phyloP scores from a whole-genome alignment of 1,139 yeast genomes.

The Sugiyamaella grinbergsii region DNA sequence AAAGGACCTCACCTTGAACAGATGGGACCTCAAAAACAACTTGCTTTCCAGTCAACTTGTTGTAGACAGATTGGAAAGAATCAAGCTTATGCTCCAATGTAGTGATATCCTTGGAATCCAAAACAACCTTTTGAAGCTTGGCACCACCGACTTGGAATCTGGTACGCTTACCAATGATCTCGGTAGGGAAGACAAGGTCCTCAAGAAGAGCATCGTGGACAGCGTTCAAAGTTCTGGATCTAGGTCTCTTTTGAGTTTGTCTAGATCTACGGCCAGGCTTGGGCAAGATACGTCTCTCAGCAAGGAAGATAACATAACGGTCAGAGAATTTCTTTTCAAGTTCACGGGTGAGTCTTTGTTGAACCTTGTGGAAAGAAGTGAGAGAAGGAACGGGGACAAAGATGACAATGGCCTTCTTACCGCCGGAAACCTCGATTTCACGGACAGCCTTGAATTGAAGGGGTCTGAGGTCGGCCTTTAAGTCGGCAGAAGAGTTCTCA shows the following conservation, averaged over 20 bases:
- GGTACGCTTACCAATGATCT: conserved; percentile 98
- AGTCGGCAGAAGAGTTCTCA: conserved; percentile 90
- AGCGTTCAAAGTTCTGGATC: conserved; percentile 98
- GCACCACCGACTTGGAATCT: conserved; percentile 99
- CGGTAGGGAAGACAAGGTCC: conserved; percentile 99
- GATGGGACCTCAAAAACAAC: conserved; percentile 96
- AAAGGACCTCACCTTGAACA: conserved; percentile 61
- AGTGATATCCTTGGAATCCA: conserved; percentile 97
- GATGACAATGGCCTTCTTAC: conserved; percentile 98
- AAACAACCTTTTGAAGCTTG: conserved; percentile 97
- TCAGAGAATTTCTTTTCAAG: conserved; percentile 99
- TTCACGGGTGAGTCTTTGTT: conserved; percentile 92
- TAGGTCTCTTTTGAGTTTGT: conserved; percentile 98
- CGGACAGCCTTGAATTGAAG: conserved; percentile 98
- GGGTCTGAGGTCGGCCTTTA: conserved; percentile 97
- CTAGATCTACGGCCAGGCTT: conserved; percentile 78
- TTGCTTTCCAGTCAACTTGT: conserved; percentile 99
- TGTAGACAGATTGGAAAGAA: conserved; percentile 98
- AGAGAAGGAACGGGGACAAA: conserved; percentile 98
- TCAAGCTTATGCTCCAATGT: conserved; percentile 99
- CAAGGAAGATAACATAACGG: conserved; percentile 98
- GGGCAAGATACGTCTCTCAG: conserved; percentile 99
- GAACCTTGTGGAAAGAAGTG: conserved; percentile 94
- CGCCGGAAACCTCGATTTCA: conserved; percentile 97
- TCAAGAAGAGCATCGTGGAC: conserved; percentile 99